phyloP scores from a whole-genome alignment of 2,329 filamentous ascomycete species.

The Pyrenophora graminea region DNA sequence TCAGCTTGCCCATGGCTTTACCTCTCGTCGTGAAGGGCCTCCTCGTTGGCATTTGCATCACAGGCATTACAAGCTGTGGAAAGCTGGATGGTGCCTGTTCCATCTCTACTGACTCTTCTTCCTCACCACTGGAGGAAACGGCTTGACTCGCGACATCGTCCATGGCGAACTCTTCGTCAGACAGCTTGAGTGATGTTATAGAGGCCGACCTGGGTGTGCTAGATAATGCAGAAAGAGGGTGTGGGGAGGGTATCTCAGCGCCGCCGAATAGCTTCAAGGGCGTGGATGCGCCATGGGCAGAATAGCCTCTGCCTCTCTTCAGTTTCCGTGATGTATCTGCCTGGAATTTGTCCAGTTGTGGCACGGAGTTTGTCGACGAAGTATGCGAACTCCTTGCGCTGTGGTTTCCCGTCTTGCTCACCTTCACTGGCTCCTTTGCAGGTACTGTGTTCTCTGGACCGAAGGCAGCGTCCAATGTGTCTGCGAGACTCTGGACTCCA shows the following conservation, averaged over 20 bases:
- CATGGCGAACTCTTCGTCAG: conserved; percentile 60
- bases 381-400: conserved; percentile 34
- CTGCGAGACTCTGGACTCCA: conserved; percentile 62
- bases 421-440: conserved; percentile 31
- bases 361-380: conserved; percentile 24
- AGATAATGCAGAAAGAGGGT: conserved; percentile 56
- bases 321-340: conserved; percentile 25
- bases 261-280: conserved; percentile 33
- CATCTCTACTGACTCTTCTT: conserved; percentile 52
- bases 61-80: conserved; percentile 96
- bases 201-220: conserved; percentile 65
- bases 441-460: conserved; percentile 30
- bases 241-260: conserved; percentile 45
- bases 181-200: conserved; percentile 61
- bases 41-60: conserved; percentile 85
- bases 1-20: conserved; percentile 81
- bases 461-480: conserved; percentile 54
- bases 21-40: conserved; percentile 89
- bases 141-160: conserved; percentile 62
- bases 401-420: conserved; percentile 33
- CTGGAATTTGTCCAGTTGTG: conserved; percentile 25
- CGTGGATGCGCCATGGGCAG: conserved; percentile 26
- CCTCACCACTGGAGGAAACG: conserved; percentile 58
- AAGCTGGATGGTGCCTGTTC: conserved; percentile 44
- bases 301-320: conserved; percentile 30